phyloP scores from a whole-genome alignment of 2,329 filamentous ascomycete genomes.

The Chrysoporthe puriensis region DNA sequence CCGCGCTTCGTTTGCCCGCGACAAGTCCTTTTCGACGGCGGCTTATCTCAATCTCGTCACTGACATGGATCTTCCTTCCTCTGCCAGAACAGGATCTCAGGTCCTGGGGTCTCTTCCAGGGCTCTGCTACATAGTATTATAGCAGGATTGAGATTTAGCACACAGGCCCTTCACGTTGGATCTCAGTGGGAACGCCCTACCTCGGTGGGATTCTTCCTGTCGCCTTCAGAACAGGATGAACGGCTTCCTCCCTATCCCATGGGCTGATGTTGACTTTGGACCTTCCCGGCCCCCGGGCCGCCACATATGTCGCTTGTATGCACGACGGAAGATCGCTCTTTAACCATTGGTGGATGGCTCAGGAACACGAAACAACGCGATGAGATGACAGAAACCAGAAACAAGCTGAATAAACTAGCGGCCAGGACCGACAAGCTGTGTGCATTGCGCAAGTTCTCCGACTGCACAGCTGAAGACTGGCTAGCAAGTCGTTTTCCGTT shows the following conservation, averaged over 20 bases:
- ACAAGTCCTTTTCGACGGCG: no score
- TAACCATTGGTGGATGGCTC: slow-evolving; percentile 8
- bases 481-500: no score
- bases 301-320: slow-evolving; percentile 14
- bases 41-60: no score
- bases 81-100: neutral
- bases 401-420: neutral
- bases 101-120: neutral
- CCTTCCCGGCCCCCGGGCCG: neutral
- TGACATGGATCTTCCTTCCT: neutral
- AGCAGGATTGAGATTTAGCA: neutral
- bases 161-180: neutral
- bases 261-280: neutral
- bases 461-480: no score
- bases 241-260: neutral
- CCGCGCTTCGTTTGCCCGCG: no score
- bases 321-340: neutral
- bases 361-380: neutral
- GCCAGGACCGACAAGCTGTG: neutral
- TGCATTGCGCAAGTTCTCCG: no score
- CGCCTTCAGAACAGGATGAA: neutral
- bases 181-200: neutral
- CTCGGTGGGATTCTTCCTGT: neutral
- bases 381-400: neutral
- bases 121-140: neutral